Conservation (phyloP, 257 asterid genomes). For the Solanum sejunctum region DNA sequence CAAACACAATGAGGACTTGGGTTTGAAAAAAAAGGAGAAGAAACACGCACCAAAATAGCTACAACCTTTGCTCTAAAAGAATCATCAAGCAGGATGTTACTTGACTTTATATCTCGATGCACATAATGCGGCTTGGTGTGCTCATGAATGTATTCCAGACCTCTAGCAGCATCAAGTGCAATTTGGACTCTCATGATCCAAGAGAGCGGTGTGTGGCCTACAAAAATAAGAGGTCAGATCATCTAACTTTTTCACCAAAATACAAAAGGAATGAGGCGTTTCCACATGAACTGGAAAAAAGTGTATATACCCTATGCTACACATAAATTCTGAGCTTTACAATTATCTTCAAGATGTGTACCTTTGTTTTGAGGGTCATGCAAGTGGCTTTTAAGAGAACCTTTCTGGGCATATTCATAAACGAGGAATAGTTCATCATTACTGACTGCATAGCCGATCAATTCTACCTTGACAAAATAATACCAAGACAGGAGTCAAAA, state of each 20-base stretch:
- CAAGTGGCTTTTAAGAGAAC: constrained; percentile 78
- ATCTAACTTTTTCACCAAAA: neutral
- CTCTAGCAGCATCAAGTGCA: constrained; percentile 98
- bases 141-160: constrained; percentile 92
- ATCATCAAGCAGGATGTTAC: constrained; percentile 82
- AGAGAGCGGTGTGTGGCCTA: constrained; percentile 78
- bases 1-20: constrained; percentile 4
- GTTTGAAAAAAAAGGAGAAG: neutral
- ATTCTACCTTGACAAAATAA: constrained; percentile 66
- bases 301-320: neutral
- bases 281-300: neutral
- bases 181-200: constrained; percentile 93
- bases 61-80: constrained; percentile 83
- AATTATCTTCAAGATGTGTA: constrained; percentile 1
- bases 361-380: constrained; percentile 88
- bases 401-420: constrained; percentile 89
- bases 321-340: neutral
- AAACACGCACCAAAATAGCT: neutral
- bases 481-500: constrained; percentile 14
- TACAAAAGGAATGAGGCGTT: neutral
- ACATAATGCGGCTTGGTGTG: constrained; percentile 96
- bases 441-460: constrained; percentile 86
- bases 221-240: neutral
- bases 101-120: constrained; percentile 89
- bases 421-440: constrained; percentile 76